Evolutionary conservation across 1,284 basidiomycete species (phyloP).

Genomic region (Tilletia setariae): DNA sequence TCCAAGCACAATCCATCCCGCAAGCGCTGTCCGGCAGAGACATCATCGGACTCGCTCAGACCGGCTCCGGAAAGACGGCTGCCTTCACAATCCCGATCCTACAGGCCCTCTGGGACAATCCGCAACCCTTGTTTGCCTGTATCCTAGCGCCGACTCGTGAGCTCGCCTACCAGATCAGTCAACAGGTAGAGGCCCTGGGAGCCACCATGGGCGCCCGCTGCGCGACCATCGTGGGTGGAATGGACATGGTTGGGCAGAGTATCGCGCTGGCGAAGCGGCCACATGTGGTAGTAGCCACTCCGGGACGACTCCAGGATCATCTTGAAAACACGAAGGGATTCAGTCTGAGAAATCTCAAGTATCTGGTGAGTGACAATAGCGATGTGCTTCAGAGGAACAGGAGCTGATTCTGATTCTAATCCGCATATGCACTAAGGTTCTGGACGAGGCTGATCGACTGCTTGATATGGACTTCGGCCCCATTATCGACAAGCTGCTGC

Average conservation of each 20-base stretch:
- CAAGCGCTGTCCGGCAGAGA: constrained; percentile 85
- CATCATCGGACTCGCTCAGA: constrained; percentile 95
- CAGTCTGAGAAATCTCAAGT: constrained; percentile 79
- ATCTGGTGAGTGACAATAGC: constrained; percentile 66
- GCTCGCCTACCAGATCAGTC: constrained; percentile 95
- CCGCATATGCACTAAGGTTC: too few relatives aligned
- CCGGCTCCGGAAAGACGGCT: constrained; percentile 96
- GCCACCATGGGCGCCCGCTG: constrained; percentile 72
- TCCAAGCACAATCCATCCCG: constrained; percentile 85
- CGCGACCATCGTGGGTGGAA: constrained; percentile 88
- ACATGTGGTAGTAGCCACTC: constrained; percentile 92
- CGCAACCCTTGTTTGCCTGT: constrained; percentile 87
- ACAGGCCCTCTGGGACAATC: constrained; percentile 94
- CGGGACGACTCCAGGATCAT: constrained; percentile 90
- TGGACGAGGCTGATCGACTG: constrained; percentile 95
- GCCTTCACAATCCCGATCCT: constrained; percentile 95
- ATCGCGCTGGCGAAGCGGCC: constrained; percentile 81
- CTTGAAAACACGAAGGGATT: constrained; percentile 98
- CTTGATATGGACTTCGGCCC: constrained; percentile 97
- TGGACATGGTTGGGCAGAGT: constrained; percentile 89
- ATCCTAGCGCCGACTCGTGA: constrained; percentile 88
- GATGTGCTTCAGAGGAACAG: not conserved
- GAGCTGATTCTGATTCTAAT: too few relatives aligned
- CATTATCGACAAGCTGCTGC: constrained; percentile 94
- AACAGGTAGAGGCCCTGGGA: constrained; percentile 90